These are phyloP conservation scores for Penicillium sp. DNA, from an alignment of 2,329 filamentous ascomycete species.

Conservation along the genomic window DNA sequence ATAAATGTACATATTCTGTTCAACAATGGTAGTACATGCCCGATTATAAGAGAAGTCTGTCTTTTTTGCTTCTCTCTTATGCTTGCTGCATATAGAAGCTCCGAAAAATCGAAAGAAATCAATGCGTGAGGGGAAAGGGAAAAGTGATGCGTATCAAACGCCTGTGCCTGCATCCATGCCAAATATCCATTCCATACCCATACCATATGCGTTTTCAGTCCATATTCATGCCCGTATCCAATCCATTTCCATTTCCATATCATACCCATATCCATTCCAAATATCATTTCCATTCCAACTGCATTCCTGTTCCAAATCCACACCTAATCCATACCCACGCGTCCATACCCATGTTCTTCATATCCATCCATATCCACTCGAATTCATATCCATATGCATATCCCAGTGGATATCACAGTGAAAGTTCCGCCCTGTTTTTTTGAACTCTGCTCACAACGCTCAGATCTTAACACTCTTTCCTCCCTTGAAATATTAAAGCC, in stretches of 20 bases:
- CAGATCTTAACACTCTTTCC: not conserved
- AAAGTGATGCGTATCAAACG: constrained; percentile 9
- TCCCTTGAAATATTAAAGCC: not conserved
- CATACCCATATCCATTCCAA: not conserved
- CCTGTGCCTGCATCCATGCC: not conserved
- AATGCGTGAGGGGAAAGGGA: not conserved
- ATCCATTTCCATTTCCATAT: not conserved
- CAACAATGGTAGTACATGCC: not conserved
- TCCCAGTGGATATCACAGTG: too few relatives aligned
- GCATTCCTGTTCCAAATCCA: not conserved
- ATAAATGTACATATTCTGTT: not conserved
- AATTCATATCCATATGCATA: not conserved
- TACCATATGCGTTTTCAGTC: not conserved
- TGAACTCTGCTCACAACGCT: too few relatives aligned
- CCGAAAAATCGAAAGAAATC: not conserved
- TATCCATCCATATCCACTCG: not conserved
- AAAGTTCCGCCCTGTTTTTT: too few relatives aligned
- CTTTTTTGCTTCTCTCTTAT: not conserved
- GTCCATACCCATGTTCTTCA: not conserved
- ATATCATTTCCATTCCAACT: not conserved
- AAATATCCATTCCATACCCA: not conserved
- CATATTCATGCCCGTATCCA: not conserved
- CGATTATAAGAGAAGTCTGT: not conserved
- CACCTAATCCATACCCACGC: not conserved
- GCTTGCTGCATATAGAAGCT: not conserved